Conservation (phyloP, 768 basidiomycete species). For the Butyriboletus loyo region DNA sequence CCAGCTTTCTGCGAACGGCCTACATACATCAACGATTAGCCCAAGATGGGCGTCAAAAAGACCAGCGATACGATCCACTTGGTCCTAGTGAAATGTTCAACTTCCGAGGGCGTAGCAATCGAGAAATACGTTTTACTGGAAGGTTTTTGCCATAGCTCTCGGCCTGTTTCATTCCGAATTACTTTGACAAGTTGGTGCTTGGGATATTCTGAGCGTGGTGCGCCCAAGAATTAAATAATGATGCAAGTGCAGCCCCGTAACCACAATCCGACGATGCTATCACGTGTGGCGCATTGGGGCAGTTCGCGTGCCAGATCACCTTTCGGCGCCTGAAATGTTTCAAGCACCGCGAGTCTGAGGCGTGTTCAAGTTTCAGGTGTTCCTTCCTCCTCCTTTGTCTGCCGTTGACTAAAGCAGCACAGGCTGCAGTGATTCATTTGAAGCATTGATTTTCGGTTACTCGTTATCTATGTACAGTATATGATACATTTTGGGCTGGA, state of each 20-base stretch:
- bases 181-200: not conserved
- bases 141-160: conserved; percentile 49
- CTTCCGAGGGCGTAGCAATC: not conserved
- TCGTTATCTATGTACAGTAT: too few species aligned
- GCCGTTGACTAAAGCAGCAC: too few species aligned
- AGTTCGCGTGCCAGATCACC: too few species aligned
- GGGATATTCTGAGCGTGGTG: not conserved
- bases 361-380: too few species aligned
- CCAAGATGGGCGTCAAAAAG: conserved; percentile 65
- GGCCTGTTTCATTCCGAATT: conserved; percentile 13
- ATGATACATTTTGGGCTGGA: too few species aligned
- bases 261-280: not conserved
- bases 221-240: not conserved
- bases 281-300: conserved; percentile 1
- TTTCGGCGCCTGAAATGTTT: too few species aligned
- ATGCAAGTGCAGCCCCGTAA: not conserved
- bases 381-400: too few species aligned
- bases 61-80: conserved; percentile 60
- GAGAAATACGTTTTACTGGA: conserved; percentile 41
- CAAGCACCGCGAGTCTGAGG: too few species aligned
- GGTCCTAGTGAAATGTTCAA: conserved; percentile 49
- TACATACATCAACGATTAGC: conserved; percentile 59
- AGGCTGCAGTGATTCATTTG: too few species aligned
- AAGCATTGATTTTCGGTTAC: too few species aligned
- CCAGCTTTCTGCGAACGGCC: not conserved